phyloP scores from a whole-genome alignment of 2,329 filamentous ascomycete genomes.

The Fusarium sp. region DNA sequence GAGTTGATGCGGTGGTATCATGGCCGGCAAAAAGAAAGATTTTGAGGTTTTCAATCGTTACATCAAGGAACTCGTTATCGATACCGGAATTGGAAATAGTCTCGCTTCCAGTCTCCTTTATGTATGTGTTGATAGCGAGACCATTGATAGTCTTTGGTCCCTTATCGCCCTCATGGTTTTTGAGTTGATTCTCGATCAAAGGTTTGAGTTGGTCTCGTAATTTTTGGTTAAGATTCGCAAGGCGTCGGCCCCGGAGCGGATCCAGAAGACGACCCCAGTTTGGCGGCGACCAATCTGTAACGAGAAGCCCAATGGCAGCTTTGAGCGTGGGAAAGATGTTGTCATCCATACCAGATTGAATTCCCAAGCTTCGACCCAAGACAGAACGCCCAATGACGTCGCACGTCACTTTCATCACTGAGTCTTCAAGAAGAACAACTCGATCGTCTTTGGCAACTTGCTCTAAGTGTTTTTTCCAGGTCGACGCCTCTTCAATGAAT shows the following conservation, averaged over 20 bases:
- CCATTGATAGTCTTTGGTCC: slow-evolving; percentile 4
- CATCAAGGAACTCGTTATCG: neutral
- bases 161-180: neutral
- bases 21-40: slow-evolving; percentile 19
- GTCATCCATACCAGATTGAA: neutral
- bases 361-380: neutral
- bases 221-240: neutral
- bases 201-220: neutral
- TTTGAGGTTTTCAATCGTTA: neutral
- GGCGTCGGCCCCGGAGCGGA: neutral
- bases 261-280: slow-evolving; percentile 2
- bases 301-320: neutral
- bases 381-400: slow-evolving; percentile 6
- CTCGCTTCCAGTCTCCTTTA: neutral
- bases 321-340: neutral
- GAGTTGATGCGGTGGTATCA: neutral
- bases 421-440: neutral
- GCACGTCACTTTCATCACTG: slow-evolving; percentile 5
- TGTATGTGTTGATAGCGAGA: neutral
- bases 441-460: neutral
- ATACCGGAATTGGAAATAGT: neutral
- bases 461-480: neutral
- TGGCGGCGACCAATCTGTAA: neutral
- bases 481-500: neutral
- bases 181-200: neutral